Evolutionary conservation across 257 asterid species (phyloP), one percentile per base, ranked within the genome.

Genomic region (Agastache rugosa): DNA sequence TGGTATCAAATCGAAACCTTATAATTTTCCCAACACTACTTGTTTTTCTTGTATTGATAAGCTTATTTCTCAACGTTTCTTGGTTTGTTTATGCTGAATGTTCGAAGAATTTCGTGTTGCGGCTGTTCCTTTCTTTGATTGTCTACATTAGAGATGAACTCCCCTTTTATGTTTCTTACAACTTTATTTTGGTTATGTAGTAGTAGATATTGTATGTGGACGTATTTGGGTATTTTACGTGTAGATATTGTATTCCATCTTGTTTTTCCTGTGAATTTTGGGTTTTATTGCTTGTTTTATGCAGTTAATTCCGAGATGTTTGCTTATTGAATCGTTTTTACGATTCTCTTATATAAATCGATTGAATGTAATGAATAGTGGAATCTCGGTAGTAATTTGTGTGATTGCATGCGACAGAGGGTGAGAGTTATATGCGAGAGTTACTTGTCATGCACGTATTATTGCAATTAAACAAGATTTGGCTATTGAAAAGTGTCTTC

Each of bases 221-320:
- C 16, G 58, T 22, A 19, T 73, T 58, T 58, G 60, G 41, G 66
- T 25, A 50, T 16, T 20, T 0, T 35, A 63, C 3, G 10, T 44
- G 62, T 29, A 1, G 5, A n/a, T 19, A 6, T 29, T 47, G 39
- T 27, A 12, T 23, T 11, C 1, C 12, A 35, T 19, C 65, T 12
- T 11, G 22, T 22, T 20, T 19, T 37, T 63, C 4, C 25, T 23
- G 37, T 56, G 31, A 3, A 8, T 25, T 56, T 56, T 12, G 63
- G 59, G 12, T 58, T 54, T 51, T 22, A 35, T 42, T 34, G 71
- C 55, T 61, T 5, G 50, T 42, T 39, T 77, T 59, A 51, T 29
- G 67, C 62, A 42, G 71, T 63, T 61, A 62, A 35, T 37, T 11
- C 47, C 16, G 42, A 3, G 60, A 59, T 80, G 74, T 50, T 41